Evolutionary conservation across 805 yeast species (phyloP).

Genomic region (Sugiyamaella marilandica): DNA sequence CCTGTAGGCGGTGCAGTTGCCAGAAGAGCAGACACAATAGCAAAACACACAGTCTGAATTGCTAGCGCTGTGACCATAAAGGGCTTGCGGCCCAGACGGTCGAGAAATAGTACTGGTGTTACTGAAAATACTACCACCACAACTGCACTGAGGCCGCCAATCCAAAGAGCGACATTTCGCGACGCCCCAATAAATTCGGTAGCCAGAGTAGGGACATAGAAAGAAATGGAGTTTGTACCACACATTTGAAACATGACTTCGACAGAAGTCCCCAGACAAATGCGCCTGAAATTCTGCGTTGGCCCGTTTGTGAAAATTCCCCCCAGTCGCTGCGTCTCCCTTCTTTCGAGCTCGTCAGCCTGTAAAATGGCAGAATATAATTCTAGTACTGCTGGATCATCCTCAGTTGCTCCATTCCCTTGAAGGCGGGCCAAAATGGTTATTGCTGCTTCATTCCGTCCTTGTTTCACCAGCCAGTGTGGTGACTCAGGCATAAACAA

Average conservation of each 20-base stretch:
- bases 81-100: constrained; percentile 6
- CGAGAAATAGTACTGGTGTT: constrained; percentile 5
- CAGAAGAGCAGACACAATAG: neutral
- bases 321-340: neutral
- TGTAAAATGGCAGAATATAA: neutral
- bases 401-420: neutral
- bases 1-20: neutral
- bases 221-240: neutral
- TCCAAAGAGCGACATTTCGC: neutral
- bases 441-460: constrained; percentile 43
- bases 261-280: neutral
- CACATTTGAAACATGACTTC: neutral
- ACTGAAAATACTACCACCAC: constrained; percentile 3
- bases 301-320: neutral
- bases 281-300: neutral
- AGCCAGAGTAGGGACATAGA: neutral
- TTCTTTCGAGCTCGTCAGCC: neutral
- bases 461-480: constrained; percentile 70
- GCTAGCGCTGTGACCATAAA: neutral
- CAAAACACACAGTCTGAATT: neutral
- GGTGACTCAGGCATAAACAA: constrained; percentile 83
- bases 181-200: neutral
- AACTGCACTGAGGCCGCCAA: neutral
- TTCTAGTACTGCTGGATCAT: neutral
- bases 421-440: constrained; percentile 39